Evolutionary conservation across 345 rosid genomes (phyloP).

Genomic region (Dipteronia dyeriana): DNA sequence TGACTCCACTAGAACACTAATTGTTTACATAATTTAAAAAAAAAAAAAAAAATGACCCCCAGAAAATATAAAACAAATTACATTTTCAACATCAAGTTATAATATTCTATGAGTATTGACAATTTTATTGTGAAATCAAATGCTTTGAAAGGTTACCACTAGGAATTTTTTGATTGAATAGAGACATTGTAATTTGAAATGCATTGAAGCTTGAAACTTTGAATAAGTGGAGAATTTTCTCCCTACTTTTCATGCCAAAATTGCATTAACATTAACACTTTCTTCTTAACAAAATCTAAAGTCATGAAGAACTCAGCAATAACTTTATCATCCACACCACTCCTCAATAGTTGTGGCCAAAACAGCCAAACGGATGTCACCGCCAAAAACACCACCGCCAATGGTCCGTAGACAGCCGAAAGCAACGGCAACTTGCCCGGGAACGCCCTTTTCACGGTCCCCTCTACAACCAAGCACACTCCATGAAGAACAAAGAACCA

Average conservation of each 20-base stretch:
- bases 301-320: conserved; percentile 34
- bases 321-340: conserved; percentile 35
- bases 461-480: conserved; percentile 42
- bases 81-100: no score
- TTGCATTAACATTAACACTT: background rate
- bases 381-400: conserved; percentile 38
- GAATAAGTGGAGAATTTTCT: background rate
- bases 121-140: background rate
- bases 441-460: conserved; percentile 36
- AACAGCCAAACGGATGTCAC: conserved; percentile 50
- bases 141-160: background rate
- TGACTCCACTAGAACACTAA: no score
- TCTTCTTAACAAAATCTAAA: conserved; percentile 24
- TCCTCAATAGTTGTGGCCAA: conserved; percentile 49
- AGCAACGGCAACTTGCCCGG: conserved; percentile 32
- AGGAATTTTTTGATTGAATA: no score
- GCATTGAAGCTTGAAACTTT: background rate
- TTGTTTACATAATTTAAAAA: no score
- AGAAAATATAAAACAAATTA: no score
- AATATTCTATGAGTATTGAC: no score
- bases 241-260: background rate
- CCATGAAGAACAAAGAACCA: conserved; percentile 67
- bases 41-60: no score
- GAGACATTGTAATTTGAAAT: no score
- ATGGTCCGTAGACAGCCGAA: conserved; percentile 32